Base-by-base conservation (phyloP, 2,329 filamentous ascomycete genomes). In the Neoscytalidium dimidiatum region DNA sequence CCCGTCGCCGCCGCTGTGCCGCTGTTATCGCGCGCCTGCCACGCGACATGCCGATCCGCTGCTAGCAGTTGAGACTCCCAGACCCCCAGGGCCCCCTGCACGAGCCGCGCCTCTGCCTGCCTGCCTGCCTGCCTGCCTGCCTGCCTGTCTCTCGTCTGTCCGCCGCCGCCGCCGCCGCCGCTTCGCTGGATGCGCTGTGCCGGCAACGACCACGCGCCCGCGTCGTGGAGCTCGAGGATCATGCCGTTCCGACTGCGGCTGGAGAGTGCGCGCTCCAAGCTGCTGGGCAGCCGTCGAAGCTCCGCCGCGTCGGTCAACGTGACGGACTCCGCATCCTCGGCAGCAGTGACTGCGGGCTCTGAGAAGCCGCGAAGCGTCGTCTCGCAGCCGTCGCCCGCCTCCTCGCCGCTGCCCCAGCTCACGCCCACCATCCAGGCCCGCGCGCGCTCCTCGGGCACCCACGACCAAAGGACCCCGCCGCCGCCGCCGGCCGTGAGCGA, bases 1-100 rank as follows among this genome's bases (percentile, higher is more conserved):
- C 49, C 17, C 44, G 44, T 21, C 44, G 44, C 21, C 29, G n/a
- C n/a, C n/a, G n/a, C n/a, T n/a, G n/a, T n/a, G n/a, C n/a, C 29
- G 49, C 49, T 7, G 49, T 26, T 46, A 21, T 60, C 56, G 38
- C 41, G 56, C 53, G 38, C 38, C 53, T 31, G 53, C 53, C 53
- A 44, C 53, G 53, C 56, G 56, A 46, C 38, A 60, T 60, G 56
- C 56, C 56, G 56, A 60, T 60, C 56, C 41, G 41, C 56, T 60
- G 56, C 56, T 60, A 46, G 26, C 6, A 23, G n/a, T 21, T 9
- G 52, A 56, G 23, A 26, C 38, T 17, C 13, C 9, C 38, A 17
- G n/a, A 17, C 38, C 38, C 38, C 38, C 38, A 35, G 33, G 53
- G 56, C 38, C 56, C 52, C 56, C 56, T 60, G 56, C 56, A 60